Evolutionary conservation across 352 stramenopile genomes (phyloP).

Genomic region (Pythium dissimile): DNA sequence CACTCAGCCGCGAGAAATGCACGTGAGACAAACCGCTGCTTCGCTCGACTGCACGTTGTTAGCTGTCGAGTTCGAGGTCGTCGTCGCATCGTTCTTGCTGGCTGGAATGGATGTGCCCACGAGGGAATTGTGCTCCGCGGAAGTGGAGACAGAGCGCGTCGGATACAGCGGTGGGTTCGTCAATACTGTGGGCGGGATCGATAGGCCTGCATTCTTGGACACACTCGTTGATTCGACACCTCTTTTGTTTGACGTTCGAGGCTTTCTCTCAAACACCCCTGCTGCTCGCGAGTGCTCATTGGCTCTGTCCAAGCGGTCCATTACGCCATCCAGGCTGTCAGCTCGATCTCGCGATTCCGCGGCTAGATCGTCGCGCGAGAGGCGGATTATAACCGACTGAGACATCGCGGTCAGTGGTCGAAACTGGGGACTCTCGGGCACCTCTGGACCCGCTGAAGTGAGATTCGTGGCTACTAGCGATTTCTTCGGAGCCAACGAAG

Average conservation of each 20-base stretch:
- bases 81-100: not conserved
- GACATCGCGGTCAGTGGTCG: slow-evolving; percentile 58
- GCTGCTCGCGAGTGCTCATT: not conserved
- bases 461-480: not conserved
- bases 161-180: too few relatives aligned
- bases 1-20: not conserved
- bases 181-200: too few relatives aligned
- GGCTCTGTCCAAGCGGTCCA: not conserved
- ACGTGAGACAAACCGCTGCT: slow-evolving; percentile 11
- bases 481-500: not conserved
- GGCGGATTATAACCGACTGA: slow-evolving; percentile 66
- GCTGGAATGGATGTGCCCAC: too few relatives aligned
- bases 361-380: slow-evolving; percentile 44
- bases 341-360: not conserved
- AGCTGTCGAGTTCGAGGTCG: too few relatives aligned
- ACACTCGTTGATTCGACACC: too few relatives aligned
- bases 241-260: too few relatives aligned
- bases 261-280: not conserved
- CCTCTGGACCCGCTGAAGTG: not conserved
- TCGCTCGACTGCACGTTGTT: not conserved
- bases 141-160: too few relatives aligned
- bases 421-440: slow-evolving; percentile 26
- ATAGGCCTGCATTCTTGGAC: too few relatives aligned
- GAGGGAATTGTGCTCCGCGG: too few relatives aligned
- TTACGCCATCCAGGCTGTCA: slow-evolving; percentile 8